Percentiles rank a stretch among this genome's conserved stretches.
phyloP scores from a whole-genome alignment of 225 moss, liverwort and hornwort genomes.

The Pseudoscleropodium purum region DNA sequence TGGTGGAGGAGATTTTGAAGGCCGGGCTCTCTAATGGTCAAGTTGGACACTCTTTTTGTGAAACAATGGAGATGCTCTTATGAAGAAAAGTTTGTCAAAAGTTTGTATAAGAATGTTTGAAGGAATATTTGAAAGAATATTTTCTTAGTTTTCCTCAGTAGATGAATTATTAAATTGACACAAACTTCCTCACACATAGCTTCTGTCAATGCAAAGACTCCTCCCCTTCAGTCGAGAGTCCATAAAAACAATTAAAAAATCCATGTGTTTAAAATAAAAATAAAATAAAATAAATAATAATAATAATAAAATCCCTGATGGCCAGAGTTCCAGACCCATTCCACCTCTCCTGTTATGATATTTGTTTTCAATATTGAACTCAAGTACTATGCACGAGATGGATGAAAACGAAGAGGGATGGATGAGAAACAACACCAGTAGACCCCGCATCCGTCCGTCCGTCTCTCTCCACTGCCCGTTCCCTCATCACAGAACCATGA shows the following conservation, averaged over 20 bases:
- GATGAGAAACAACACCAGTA: not conserved
- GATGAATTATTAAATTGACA: not conserved
- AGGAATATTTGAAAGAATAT: not conserved
- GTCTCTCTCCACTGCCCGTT: not conserved
- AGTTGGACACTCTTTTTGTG: not conserved
- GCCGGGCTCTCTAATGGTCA: fast-evolving
- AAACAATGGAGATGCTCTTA: not conserved
- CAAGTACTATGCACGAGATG: not conserved
- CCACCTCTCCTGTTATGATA: too few species aligned
- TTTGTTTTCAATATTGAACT: not conserved
- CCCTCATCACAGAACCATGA: not conserved
- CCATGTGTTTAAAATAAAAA: too few species aligned
- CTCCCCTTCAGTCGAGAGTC: not conserved
- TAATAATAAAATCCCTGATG: too few species aligned
- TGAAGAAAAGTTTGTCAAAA: not conserved
- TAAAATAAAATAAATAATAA: too few species aligned
- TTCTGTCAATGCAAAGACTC: not conserved
- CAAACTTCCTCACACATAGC: not conserved
- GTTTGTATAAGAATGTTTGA: not conserved
- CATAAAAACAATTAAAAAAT: not conserved
- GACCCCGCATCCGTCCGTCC: not conserved
- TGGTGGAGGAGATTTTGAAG: not conserved
- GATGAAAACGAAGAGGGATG: not conserved
- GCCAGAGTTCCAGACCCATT: too few species aligned
- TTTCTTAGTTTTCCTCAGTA: too few species aligned